phyloP scores from a whole-genome alignment of 202 grass and related monocot species.

The Carex arenaria region DNA sequence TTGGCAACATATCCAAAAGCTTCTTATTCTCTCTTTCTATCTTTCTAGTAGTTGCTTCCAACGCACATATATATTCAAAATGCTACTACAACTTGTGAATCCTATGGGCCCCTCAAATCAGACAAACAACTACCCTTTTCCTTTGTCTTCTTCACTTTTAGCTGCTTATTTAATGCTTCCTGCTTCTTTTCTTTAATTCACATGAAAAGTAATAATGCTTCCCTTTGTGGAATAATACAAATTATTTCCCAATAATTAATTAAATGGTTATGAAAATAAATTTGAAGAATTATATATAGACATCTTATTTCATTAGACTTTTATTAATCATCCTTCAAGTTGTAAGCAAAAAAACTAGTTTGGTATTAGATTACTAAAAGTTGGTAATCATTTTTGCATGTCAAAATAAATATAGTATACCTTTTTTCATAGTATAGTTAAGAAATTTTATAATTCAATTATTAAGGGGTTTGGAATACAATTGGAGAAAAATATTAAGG shows the following conservation, averaged over 20 bases:
- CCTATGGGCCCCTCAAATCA: not conserved
- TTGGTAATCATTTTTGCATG: too few relatives aligned
- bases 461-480: not conserved
- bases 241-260: too few relatives aligned
- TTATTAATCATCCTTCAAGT: too few relatives aligned
- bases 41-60: not conserved
- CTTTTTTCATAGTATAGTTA: too few relatives aligned
- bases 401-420: too few relatives aligned
- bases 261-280: too few relatives aligned
- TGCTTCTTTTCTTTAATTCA: not conserved
- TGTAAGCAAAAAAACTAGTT: too few relatives aligned
- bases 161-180: not conserved
- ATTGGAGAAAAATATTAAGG: not conserved
- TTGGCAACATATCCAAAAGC: conserved; percentile 6
- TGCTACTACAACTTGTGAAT: not conserved
- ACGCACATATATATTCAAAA: not conserved
- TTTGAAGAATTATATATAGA: too few relatives aligned
- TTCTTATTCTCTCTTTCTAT: not conserved
- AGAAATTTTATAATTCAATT: too few relatives aligned
- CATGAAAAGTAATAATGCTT: not conserved
- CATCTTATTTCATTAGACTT: too few relatives aligned
- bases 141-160: not conserved
- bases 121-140: conserved; percentile 7
- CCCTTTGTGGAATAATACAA: not conserved
- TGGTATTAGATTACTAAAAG: too few relatives aligned